Conservation (phyloP, 2,329 filamentous ascomycete species). For the Trematosphaeria pertusa region DNA sequence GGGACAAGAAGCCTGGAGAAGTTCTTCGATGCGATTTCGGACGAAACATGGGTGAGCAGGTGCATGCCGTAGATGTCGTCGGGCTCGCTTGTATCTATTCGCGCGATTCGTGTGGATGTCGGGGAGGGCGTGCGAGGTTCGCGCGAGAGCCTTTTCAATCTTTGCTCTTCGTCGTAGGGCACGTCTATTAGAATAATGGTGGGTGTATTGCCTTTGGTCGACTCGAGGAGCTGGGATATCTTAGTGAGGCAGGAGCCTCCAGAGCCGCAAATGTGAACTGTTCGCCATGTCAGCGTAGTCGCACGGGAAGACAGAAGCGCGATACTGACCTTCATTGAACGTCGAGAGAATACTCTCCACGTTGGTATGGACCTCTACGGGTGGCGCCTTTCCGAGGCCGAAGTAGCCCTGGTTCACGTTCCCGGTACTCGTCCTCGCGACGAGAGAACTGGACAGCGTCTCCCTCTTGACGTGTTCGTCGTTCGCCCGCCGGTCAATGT, state of each 20-base stretch:
- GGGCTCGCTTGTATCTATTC: constrained; percentile 43
- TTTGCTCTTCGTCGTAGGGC: constrained; percentile 51
- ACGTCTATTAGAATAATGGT: constrained; percentile 53
- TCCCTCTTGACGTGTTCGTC: constrained; percentile 49
- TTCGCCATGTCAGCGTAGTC: constrained; percentile 14
- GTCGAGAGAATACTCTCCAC: constrained; percentile 49
- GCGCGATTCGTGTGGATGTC: constrained; percentile 39
- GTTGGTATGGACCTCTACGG: constrained; percentile 47
- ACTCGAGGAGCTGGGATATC: constrained; percentile 44
- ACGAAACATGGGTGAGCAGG: constrained; percentile 50
- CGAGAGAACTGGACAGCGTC: constrained; percentile 42
- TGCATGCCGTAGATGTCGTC: constrained; percentile 53
- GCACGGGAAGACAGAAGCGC: background rate
- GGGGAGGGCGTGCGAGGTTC: constrained; percentile 52
- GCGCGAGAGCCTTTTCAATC: constrained; percentile 49
- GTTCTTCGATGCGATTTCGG: constrained; percentile 50
- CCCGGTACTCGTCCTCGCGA: constrained; percentile 40
- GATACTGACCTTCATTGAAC: constrained; percentile 49
- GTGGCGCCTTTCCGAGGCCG: constrained; percentile 35
- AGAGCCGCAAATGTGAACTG: constrained; percentile 50
- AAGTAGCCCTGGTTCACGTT: constrained; percentile 47
- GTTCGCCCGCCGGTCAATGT: constrained; percentile 52
- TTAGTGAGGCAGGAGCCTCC: constrained; percentile 48
- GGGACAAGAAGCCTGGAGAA: constrained; percentile 51
- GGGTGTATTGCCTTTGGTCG: constrained; percentile 40